A percentile compares a stretch with the other conserved stretches of the same genome.
Evolutionary conservation across 108 stramenopile genomes (phyloP).

Genomic region (Nitzschia sp.): DNA sequence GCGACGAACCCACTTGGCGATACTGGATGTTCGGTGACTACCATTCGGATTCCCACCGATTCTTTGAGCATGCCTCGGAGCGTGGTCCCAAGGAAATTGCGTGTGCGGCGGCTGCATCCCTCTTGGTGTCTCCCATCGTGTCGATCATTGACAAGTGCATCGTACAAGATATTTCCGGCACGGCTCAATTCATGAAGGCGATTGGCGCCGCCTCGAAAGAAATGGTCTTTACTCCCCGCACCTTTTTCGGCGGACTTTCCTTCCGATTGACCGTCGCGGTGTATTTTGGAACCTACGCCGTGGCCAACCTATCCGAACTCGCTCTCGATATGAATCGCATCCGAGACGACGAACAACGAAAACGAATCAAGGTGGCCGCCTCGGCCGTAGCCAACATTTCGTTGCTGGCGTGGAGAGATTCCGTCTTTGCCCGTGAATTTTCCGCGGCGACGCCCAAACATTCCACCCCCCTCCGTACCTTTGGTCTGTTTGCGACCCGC

Average conservation of each 20-base stretch:
- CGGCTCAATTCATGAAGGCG: conserved; percentile 22
- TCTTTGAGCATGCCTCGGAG: conserved; percentile 20
- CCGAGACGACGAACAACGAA: conserved; percentile 30
- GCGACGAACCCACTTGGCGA: conserved; percentile 14
- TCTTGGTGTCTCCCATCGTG: conserved; percentile 40
- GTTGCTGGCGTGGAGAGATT: conserved; percentile 46
- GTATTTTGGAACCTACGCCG: conserved; percentile 47
- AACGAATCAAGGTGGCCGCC: conserved; percentile 34
- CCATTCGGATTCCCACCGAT: conserved; percentile 13
- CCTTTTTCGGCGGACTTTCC: conserved; percentile 32
- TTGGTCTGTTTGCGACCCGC: conserved; percentile 37
- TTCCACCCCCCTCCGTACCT: conserved; percentile 31
- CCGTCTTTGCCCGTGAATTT: conserved; percentile 41
- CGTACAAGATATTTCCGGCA: conserved; percentile 40
- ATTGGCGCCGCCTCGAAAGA: conserved; percentile 31
- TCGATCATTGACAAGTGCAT: conserved; percentile 45
- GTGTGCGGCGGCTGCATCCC: conserved; percentile 33
- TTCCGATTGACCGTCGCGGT: conserved; percentile 37
- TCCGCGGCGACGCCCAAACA: conserved; percentile 13
- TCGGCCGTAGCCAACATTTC: conserved; percentile 39
- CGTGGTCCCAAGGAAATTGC: conserved; percentile 36
- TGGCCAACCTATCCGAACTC: conserved; percentile 42
- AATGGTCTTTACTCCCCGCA: conserved; percentile 31
- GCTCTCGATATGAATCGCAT: conserved; percentile 32
- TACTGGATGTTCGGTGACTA: conserved; percentile 21